Evolutionary conservation across 164 flowering plant species (phyloP).

Genomic region (Magnolia officinalis): DNA sequence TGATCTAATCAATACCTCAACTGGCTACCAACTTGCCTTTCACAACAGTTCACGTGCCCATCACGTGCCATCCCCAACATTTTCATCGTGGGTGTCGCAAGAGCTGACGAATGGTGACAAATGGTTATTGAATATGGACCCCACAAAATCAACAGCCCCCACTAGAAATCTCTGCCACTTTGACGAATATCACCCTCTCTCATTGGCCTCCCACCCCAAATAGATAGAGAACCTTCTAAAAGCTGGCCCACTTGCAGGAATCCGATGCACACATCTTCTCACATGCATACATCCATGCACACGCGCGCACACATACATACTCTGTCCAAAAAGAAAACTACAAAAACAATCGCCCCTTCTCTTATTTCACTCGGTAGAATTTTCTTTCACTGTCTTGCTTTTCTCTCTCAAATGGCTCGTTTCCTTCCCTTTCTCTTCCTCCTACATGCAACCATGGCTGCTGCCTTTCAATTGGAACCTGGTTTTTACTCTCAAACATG

Average conservation of each 20-base stretch:
- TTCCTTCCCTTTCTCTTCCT: slow-evolving; percentile 1
- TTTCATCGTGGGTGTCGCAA: slow-evolving; percentile 5
- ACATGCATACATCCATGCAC: background rate
- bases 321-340: background rate
- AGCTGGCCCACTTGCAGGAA: background rate
- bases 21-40: too few relatives aligned
- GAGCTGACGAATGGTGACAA: slow-evolving; percentile 1
- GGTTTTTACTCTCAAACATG: slow-evolving; percentile 66
- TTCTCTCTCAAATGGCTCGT: slow-evolving; percentile 5
- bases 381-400: background rate
- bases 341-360: background rate
- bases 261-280: background rate
- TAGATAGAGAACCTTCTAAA: background rate
- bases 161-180: background rate
- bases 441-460: background rate
- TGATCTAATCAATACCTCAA: too few relatives aligned
- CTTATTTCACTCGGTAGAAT: background rate
- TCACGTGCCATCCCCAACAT: too few relatives aligned
- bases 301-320: too few relatives aligned
- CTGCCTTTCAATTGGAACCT: slow-evolving; percentile 17
- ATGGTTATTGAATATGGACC: background rate
- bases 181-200: background rate
- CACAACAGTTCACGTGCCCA: too few relatives aligned
- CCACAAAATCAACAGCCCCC: background rate
- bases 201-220: background rate